A percentile compares a stretch with the other conserved stretches of the same genome.
These are phyloP conservation scores for Salicornia ramosissima DNA, from an alignment of 148 eudicot genomes.

Conservation along the genomic window DNA sequence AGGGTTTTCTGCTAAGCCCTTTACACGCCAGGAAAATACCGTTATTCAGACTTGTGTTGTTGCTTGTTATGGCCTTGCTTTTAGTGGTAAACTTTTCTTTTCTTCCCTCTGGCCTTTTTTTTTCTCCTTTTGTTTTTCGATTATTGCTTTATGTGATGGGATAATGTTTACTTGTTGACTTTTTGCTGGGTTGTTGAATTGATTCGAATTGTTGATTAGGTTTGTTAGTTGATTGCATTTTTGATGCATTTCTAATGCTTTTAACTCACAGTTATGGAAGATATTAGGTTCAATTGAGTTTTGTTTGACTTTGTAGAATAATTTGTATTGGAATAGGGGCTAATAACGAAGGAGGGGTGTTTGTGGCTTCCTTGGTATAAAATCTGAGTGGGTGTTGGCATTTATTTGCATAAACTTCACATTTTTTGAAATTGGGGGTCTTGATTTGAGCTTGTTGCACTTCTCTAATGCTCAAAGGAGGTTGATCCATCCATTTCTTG, in stretches of 20 bases:
- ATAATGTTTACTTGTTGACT: not conserved
- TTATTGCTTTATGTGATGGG: not conserved
- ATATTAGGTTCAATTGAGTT: not conserved
- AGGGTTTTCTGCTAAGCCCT: conserved; percentile 52
- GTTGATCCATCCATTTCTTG: not conserved
- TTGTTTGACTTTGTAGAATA: not conserved
- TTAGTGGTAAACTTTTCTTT: conserved; percentile 50
- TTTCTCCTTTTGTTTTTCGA: not conserved
- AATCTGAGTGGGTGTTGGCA: not conserved
- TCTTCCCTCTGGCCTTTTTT: conserved; percentile 1
- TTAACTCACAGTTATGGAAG: not conserved
- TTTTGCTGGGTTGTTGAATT: not conserved
- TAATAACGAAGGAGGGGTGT: not conserved
- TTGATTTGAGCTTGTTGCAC: too few species aligned
- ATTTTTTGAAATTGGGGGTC: not conserved
- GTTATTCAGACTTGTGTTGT: conserved; percentile 93
- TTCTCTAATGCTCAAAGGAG: not conserved
- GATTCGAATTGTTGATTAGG: not conserved
- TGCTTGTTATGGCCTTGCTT: conserved; percentile 90
- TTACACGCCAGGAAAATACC: conserved; percentile 83
- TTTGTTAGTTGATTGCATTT: conserved; percentile 5
- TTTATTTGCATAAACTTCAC: not conserved
- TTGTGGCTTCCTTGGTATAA: not conserved
- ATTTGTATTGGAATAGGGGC: not conserved
- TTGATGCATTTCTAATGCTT: not conserved